These are phyloP conservation scores for Bipolaris zeicola DNA, from an alignment of 2,329 filamentous ascomycete species.

Conservation along the genomic window DNA sequence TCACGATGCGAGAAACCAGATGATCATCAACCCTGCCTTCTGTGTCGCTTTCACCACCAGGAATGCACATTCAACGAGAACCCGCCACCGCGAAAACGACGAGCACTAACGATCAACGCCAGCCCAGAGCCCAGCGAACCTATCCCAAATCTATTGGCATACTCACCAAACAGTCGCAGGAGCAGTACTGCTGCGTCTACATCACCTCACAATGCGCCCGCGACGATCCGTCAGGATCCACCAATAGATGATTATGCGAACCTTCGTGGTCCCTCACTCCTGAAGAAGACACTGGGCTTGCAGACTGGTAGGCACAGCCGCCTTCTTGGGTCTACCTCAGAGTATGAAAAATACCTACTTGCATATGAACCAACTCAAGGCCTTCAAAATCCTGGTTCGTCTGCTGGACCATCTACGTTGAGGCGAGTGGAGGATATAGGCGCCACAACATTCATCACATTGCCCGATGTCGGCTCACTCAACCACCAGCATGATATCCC, in stretches of 20 bases:
- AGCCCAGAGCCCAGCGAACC: slow-evolving; percentile 8
- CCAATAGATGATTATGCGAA: slow-evolving; percentile 43
- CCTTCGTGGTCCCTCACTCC: slow-evolving; percentile 40
- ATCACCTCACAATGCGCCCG: slow-evolving; percentile 17
- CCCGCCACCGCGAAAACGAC: slow-evolving; percentile 72
- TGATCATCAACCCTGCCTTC: slow-evolving; percentile 66
- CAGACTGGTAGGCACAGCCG: slow-evolving; percentile 41
- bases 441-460: slow-evolving; percentile 32
- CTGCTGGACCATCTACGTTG: slow-evolving; percentile 24
- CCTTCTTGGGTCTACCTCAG: slow-evolving; percentile 37
- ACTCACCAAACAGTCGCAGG: neutral
- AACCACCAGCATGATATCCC: slow-evolving; percentile 39
- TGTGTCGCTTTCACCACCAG: slow-evolving; percentile 69
- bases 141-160: neutral
- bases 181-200: slow-evolving; percentile 1
- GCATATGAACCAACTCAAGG: slow-evolving; percentile 23
- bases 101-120: slow-evolving; percentile 44
- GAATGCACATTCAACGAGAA: slow-evolving; percentile 72
- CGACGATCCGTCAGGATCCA: slow-evolving; percentile 29
- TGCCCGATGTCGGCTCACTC: slow-evolving; percentile 34
- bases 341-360: slow-evolving; percentile 37
- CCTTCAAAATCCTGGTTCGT: slow-evolving; percentile 6
- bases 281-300: slow-evolving; percentile 44
- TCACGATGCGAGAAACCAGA: slow-evolving; percentile 72
- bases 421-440: slow-evolving; percentile 32